Base-by-base conservation (phyloP, 2,329 filamentous ascomycete species). In the Cadophora sp. region DNA sequence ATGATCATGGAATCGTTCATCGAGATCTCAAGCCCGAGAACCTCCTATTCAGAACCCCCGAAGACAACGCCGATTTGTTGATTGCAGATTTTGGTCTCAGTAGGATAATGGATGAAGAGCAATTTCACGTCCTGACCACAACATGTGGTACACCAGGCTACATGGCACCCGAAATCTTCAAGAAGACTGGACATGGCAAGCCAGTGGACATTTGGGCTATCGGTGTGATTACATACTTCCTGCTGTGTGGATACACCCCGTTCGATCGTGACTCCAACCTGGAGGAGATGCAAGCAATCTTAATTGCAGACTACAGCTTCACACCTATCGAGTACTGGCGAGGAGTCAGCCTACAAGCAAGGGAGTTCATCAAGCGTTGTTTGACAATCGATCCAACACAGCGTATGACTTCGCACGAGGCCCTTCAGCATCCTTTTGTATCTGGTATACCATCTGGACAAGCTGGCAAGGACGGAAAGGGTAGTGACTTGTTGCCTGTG, bases 101-200 rank as follows among this genome's bases (percentile, higher is more conserved):
- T 30, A 89, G 96, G 66, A 97, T 99, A 81, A 98, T 99, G 95
- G 96, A 99, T 77, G 96, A 98, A 81, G 94, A 97, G 80, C 93
- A 97, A 78, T 98, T 98, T 80, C 96, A 98, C 78, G 95, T 98
- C 36, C 83, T 99, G 70, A 99, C 96, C 13, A 99, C 96, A 0
- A 99, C 96, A 1, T 99, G 96, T 78, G 96, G 96, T 67, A 99
- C 96, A 1, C 96, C 96, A 3, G 96, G 96, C 59, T 99, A 99
- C 81, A 99, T 99, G 96, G 96, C 96, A 1, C 96, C 96, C 24
- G 96, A 99, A 79, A 99, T 99, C 76, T 99, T 99, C 83, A 97
- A 97, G 80, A 99, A 99, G 84, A 94, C 91, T 8, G 96, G 96
- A 30, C 96, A 99, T 79, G 96, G 96, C 70, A 99, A 98, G 81